These are phyloP conservation scores for Epichloe hybrida DNA, from an alignment of 2,329 filamentous ascomycete species.

Conservation along the genomic window DNA sequence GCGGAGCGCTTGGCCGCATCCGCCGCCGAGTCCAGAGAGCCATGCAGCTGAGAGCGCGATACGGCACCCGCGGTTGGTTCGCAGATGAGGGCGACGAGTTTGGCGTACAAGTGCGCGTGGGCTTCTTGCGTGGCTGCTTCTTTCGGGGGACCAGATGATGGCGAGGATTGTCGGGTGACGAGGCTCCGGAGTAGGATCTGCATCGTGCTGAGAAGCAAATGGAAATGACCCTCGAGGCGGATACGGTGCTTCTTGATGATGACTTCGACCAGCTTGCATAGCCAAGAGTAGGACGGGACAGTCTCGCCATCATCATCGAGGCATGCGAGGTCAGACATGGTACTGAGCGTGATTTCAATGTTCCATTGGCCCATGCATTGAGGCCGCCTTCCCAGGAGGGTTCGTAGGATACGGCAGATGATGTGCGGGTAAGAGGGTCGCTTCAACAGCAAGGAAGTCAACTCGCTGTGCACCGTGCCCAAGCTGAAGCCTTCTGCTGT, in stretches of 20 bases:
- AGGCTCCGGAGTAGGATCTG: slow-evolving; percentile 43
- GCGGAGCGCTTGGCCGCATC: slow-evolving; percentile 48
- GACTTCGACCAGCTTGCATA: slow-evolving; percentile 42
- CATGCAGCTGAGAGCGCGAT: slow-evolving; percentile 29
- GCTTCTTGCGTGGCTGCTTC: slow-evolving; percentile 20
- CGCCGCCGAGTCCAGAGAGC: slow-evolving; percentile 42
- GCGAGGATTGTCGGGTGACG: slow-evolving; percentile 21
- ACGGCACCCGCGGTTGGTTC: slow-evolving; percentile 45
- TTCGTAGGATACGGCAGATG: slow-evolving; percentile 27
- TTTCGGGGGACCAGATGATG: not conserved
- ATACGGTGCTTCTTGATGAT: slow-evolving; percentile 47
- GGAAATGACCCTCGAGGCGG: slow-evolving; percentile 48
- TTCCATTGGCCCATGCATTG: slow-evolving; percentile 44
- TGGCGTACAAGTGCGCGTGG: slow-evolving; percentile 38
- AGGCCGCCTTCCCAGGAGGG: slow-evolving; percentile 36
- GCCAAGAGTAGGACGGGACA: slow-evolving; percentile 26
- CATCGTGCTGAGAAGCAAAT: slow-evolving; percentile 40
- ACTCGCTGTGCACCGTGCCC: slow-evolving; percentile 26
- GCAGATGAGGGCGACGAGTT: slow-evolving; percentile 45
- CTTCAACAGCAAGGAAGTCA: slow-evolving; percentile 23
- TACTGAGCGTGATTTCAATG: slow-evolving; percentile 37
- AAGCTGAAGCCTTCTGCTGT: slow-evolving; percentile 21
- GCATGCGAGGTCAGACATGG: slow-evolving; percentile 24
- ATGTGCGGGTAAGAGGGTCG: slow-evolving; percentile 21
- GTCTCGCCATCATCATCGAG: slow-evolving; percentile 14